Evolutionary conservation across 805 yeast genomes (phyloP).

Genomic region (Candida oleophila): DNA sequence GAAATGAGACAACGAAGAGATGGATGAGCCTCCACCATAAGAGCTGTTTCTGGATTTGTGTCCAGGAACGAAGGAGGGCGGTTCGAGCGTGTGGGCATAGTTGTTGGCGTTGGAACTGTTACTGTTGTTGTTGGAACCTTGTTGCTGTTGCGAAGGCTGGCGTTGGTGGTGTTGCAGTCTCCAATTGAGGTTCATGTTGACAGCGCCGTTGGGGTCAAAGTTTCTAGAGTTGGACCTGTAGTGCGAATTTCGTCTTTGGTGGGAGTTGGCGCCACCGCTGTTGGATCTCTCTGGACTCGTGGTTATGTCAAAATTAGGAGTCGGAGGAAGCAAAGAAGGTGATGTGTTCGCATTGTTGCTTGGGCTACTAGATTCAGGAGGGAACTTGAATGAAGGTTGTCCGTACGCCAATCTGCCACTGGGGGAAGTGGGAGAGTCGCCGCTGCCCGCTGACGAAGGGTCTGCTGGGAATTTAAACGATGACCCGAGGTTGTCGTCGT

Average conservation of each 20-base stretch:
- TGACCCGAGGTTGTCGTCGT: background rate
- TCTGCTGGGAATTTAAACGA: constrained; percentile 59
- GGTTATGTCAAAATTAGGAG: constrained; percentile 47
- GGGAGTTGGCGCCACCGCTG: constrained; percentile 9
- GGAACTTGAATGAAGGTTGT: constrained; percentile 60
- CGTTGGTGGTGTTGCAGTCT: constrained; percentile 47
- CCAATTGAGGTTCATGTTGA: constrained; percentile 60
- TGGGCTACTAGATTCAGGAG: constrained; percentile 38
- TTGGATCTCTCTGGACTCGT: constrained; percentile 33
- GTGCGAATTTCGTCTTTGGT: constrained; percentile 40
- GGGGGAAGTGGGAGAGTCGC: constrained; percentile 22
- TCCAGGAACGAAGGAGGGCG: constrained; percentile 66
- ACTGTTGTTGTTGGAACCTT: constrained; percentile 11
- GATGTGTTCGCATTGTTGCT: constrained; percentile 17
- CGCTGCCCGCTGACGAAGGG: constrained; percentile 19
- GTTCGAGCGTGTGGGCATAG: constrained; percentile 30
- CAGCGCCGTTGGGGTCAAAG: constrained; percentile 31
- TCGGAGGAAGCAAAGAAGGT: constrained; percentile 46
- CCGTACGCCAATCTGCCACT: constrained; percentile 44
- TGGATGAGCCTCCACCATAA: constrained; percentile 56
- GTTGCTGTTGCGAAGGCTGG: constrained; percentile 14
- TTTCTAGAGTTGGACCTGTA: constrained; percentile 39
- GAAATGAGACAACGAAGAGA: constrained; percentile 46
- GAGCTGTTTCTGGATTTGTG: constrained; percentile 73
- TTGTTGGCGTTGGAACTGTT: constrained; percentile 7